Percentiles rank a stretch among this genome's conserved stretches.
These are phyloP conservation scores for Gossypium stocksii DNA, from an alignment of 345 rosid species.

Conservation along the genomic window DNA sequence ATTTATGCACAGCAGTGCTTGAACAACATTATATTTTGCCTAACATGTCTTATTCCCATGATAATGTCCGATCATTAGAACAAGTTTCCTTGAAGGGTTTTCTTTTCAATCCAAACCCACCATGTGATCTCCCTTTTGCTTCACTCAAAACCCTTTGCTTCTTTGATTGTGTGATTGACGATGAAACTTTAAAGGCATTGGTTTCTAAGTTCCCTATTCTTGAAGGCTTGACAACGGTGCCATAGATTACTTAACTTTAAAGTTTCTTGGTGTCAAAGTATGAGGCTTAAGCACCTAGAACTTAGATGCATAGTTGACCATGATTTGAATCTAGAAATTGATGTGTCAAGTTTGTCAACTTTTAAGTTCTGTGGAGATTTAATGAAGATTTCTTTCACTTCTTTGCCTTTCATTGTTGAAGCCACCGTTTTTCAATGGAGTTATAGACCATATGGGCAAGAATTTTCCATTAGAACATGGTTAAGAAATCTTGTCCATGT, in stretches of 20 bases:
- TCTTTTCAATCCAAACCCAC: conserved; percentile 1
- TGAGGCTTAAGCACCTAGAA: neutral
- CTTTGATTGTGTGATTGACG: neutral
- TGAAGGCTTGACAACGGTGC: neutral
- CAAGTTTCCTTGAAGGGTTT: neutral
- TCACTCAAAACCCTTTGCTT: neutral
- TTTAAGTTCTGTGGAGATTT: neutral
- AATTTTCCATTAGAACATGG: neutral
- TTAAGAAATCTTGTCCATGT: neutral
- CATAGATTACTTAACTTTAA: neutral
- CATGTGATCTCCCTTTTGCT: neutral
- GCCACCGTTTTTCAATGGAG: neutral
- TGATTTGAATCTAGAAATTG: neutral
- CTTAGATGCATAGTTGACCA: neutral
- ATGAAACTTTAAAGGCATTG: neutral
- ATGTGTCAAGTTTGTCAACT: neutral
- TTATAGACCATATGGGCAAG: neutral
- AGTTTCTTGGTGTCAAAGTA: neutral
- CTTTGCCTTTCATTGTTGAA: neutral
- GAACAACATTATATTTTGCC: neutral
- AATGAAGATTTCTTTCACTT: neutral
- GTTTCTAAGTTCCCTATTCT: neutral
- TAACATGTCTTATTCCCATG: neutral
- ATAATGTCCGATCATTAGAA: neutral
- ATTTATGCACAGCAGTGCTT: neutral